Conservation (phyloP, 2,329 filamentous ascomycete genomes). For the Sarocladium kiliense region DNA sequence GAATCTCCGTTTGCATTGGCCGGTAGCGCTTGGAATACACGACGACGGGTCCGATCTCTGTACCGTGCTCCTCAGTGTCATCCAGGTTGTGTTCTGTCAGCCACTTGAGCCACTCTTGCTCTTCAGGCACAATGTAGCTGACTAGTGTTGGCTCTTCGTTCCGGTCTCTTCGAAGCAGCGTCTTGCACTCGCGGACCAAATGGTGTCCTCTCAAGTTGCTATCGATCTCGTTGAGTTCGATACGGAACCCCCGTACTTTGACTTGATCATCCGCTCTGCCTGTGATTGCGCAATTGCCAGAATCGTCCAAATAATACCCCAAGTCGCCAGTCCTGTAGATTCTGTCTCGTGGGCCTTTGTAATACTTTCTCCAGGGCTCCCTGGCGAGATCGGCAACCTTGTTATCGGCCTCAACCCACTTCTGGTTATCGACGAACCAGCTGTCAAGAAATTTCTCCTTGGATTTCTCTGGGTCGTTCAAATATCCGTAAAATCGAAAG, state of each 20-base stretch:
- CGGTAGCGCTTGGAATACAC: constrained; percentile 41
- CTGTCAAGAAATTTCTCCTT: constrained; percentile 74
- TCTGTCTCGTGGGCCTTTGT: constrained; percentile 76
- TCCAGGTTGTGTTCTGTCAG: constrained; percentile 46
- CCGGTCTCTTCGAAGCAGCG: constrained; percentile 54
- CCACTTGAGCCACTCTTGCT: constrained; percentile 66
- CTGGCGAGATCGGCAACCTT: constrained; percentile 45
- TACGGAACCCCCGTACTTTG: constrained; percentile 93
- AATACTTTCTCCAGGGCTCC: constrained; percentile 75
- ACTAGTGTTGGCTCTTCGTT: constrained; percentile 71
- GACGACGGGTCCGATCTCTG: constrained; percentile 35
- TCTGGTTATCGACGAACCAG: constrained; percentile 75
- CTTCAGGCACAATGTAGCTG: constrained; percentile 84
- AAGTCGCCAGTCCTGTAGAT: constrained; percentile 86
- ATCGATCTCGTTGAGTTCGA: constrained; percentile 93
- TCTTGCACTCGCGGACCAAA: constrained; percentile 78
- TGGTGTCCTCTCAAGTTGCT: constrained; percentile 69
- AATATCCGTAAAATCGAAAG: too few species aligned
- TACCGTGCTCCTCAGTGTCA: constrained; percentile 50
- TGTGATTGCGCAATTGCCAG: constrained; percentile 70
- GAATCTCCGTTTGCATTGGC: constrained; percentile 42
- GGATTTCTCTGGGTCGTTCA: constrained; percentile 57
- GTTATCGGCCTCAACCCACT: constrained; percentile 64
- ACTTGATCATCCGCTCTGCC: constrained; percentile 85
- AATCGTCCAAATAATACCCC: constrained; percentile 38